phyloP scores from a whole-genome alignment of 306 rosid species.

The Carpinus fangiana region DNA sequence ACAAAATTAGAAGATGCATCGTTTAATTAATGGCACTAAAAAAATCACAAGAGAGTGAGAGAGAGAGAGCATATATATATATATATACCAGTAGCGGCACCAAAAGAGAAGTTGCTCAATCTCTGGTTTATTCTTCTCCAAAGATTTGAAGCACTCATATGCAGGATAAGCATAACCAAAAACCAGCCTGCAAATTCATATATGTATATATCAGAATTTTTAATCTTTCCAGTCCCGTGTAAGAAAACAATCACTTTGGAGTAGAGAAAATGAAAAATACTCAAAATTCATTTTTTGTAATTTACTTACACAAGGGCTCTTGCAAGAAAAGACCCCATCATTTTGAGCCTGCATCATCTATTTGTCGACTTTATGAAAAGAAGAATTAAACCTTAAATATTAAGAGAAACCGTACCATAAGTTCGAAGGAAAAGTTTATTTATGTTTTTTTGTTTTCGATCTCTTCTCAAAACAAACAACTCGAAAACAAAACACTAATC shows the following conservation, averaged over 20 bases:
- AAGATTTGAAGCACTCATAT: slow-evolving; percentile 40
- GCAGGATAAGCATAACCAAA: slow-evolving; percentile 55
- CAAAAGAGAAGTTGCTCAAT: slow-evolving; percentile 35
- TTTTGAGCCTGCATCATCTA: neutral
- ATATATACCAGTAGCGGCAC: slow-evolving; percentile 40
- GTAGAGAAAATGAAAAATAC: neutral
- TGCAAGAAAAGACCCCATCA: slow-evolving; percentile 6
- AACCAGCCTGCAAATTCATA: slow-evolving; percentile 31
- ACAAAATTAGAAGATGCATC: neutral
- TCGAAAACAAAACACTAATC: too few species aligned
- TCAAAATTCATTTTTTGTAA: neutral
- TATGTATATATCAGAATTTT: too few species aligned
- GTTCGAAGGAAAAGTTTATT: too few species aligned
- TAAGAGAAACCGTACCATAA: too few species aligned
- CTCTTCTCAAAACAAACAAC: too few species aligned
- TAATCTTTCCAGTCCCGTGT: neutral
- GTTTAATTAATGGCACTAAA: too few species aligned
- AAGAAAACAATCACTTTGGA: neutral
- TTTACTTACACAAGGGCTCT: slow-evolving; percentile 2
- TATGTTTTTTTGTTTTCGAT: too few species aligned
- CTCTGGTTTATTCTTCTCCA: slow-evolving; percentile 32
- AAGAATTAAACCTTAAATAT: neutral
- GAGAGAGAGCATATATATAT: too few species aligned
- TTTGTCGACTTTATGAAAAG: neutral
- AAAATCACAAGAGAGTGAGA: too few species aligned